Percentiles rank a stretch among this genome's conserved stretches.
Conservation (phyloP, 2,329 filamentous ascomycete species). For the Pestalotiopsis sp. region DNA sequence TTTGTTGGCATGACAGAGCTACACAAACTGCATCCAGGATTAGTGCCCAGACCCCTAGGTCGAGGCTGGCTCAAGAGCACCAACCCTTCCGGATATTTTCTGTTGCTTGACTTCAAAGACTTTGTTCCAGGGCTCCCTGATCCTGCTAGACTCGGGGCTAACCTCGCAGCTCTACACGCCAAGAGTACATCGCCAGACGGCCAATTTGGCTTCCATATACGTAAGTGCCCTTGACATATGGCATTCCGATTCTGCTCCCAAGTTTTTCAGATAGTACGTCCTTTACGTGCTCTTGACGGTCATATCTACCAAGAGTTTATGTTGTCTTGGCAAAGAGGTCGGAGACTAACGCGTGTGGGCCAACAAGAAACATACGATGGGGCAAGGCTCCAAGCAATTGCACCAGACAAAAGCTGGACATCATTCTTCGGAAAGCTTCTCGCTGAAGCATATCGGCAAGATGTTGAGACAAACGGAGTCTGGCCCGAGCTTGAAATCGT, state of each 20-base stretch:
- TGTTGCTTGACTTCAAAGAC: conserved; percentile 19
- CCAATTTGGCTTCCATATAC: conserved; percentile 20
- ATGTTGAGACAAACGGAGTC: conserved; percentile 22
- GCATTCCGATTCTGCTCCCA: too few species aligned
- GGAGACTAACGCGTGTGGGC: too few species aligned
- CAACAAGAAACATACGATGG: conserved; percentile 20
- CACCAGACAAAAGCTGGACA: conserved; percentile 18
- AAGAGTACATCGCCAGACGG: conserved; percentile 24
- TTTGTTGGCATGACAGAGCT: conserved; percentile 18
- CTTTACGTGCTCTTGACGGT: too few species aligned
- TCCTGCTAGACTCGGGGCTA: conserved; percentile 17
- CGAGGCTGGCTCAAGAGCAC: conserved; percentile 12
- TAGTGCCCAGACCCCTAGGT: conserved; percentile 17
- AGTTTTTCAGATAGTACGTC: too few species aligned
- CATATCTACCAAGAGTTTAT: too few species aligned
- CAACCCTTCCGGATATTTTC: conserved; percentile 15
- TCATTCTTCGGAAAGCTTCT: conserved; percentile 25
- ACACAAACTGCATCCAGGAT: conserved; percentile 12
- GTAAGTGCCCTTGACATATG: neutral
- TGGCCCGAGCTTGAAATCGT: conserved; percentile 24
- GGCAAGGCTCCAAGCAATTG: conserved; percentile 14
- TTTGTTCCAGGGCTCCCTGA: conserved; percentile 16
- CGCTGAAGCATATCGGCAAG: conserved; percentile 21
- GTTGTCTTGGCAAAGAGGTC: too few species aligned
- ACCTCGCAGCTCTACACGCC: conserved; percentile 24